A percentile compares a stretch with the other conserved stretches of the same genome.
Conservation (phyloP, 108 stramenopile species). For the Cyclostephanos tholiformis region DNA sequence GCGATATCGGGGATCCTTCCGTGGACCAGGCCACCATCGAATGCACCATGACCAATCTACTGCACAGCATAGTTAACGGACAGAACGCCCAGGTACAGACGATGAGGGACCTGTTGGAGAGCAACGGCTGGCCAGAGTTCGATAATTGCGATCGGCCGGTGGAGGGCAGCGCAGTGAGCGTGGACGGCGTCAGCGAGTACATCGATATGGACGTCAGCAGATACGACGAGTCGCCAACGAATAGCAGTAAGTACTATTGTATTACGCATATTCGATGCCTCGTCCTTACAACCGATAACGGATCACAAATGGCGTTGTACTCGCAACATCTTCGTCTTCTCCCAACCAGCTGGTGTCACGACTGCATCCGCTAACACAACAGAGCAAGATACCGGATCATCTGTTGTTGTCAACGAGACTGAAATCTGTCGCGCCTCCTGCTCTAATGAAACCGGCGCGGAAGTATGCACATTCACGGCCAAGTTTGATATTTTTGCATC, state of each 20-base stretch:
- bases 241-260: no score
- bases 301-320: no score
- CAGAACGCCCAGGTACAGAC: conserved; percentile 86
- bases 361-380: not conserved
- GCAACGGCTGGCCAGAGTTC: conserved; percentile 33
- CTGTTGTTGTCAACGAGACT: not conserved
- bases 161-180: conserved; percentile 16
- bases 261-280: no score
- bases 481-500: conserved; percentile 44
- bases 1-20: conserved; percentile 13
- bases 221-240: not conserved
- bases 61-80: conserved; percentile 66
- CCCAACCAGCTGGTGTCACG: no score
- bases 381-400: not conserved
- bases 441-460: conserved; percentile 3
- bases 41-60: conserved; percentile 58
- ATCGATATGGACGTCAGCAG: conserved; percentile 8
- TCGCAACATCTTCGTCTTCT: no score
- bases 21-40: conserved; percentile 33
- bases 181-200: conserved; percentile 12
- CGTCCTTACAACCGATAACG: no score
- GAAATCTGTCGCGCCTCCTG: conserved; percentile 32
- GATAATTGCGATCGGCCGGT: conserved; percentile 49
- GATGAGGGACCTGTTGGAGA: conserved; percentile 67
- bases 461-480: conserved; percentile 22